These are phyloP conservation scores for Physcomitrellopsis africana DNA, from an alignment of 225 moss, liverwort and hornwort species.

Conservation along the genomic window DNA sequence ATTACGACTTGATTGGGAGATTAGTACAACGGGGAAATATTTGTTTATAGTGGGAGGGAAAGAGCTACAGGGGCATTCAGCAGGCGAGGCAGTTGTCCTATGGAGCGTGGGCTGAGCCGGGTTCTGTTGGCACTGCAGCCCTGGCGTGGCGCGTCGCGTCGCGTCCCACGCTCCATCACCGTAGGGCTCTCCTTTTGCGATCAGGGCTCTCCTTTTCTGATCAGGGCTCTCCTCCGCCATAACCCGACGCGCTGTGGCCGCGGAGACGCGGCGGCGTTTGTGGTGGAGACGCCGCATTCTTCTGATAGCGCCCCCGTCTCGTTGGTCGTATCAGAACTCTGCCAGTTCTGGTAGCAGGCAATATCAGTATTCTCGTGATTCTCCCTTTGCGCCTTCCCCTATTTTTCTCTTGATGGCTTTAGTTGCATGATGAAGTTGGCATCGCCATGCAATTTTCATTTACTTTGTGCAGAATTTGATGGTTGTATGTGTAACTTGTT, in stretches of 20 bases:
- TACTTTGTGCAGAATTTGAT: too few relatives aligned
- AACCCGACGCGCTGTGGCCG: too few relatives aligned
- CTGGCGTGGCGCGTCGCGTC: constrained; percentile 39
- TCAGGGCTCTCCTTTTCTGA: constrained; percentile 1
- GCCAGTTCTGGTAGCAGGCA: too few relatives aligned
- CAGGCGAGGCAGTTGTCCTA: not conserved
- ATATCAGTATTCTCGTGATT: too few relatives aligned
- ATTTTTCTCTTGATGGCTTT: too few relatives aligned
- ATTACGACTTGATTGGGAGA: not conserved
- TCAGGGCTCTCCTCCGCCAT: too few relatives aligned
- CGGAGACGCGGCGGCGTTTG: not conserved
- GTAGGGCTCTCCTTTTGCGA: constrained; percentile 30
- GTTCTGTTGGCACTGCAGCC: constrained; percentile 10
- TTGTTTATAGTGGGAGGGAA: not conserved
- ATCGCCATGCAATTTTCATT: too few relatives aligned
- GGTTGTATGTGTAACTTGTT: too few relatives aligned
- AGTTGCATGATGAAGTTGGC: too few relatives aligned
- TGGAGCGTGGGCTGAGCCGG: not conserved
- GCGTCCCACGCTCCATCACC: not conserved
- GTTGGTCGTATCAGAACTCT: too few relatives aligned
- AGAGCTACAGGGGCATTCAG: not conserved
- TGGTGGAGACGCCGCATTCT: not conserved
- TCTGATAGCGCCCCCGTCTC: too few relatives aligned
- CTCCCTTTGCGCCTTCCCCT: too few relatives aligned
- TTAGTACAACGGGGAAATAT: not conserved